Evolutionary conservation across 2,329 filamentous ascomycete genomes (phyloP), one percentile per base, ranked within the genome.

Genomic region (Fusarium lateritium): DNA sequence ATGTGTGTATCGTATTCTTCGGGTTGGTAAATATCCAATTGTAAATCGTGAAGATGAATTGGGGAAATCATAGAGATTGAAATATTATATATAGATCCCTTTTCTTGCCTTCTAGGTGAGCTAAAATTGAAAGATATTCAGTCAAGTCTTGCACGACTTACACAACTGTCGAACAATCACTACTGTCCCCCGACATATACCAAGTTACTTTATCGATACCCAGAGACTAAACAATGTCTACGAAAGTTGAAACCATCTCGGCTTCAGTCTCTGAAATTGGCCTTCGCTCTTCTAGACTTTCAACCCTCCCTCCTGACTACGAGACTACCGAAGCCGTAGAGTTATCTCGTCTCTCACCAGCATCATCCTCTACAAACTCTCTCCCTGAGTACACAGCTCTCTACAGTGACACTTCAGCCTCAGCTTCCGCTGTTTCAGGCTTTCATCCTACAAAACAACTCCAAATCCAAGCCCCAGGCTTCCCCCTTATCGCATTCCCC

Each of bases 381-480:
- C 76, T 75, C 1, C 77, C 77, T 4, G 56, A 59, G 19, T 79
- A 79, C 44, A 66, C 64, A 50, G 54, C 58, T 11, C 46, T 61
- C 15, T 67, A 65, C 34, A 50, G 50, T 2, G 39, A 63, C 17
- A 15, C 31, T 1, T 24, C 33, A 7, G n/a, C 61, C 13, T 54
- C 62, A 9, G 50, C 64, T 15, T 63, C 64, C 5, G 19, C 59
- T 28, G 49, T 55, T 21, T 31, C 61, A 0, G 61, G 47, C 49
- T 87, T 88, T 75, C 64, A 56, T 9, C 79, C 84, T 4, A 83
- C 83, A 2, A 76, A 77, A 22, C 78, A 80, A 13, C 79, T 88
- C 24, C 84, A 87, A 63, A 82, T 89, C 69, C 80, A 86, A 65
- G 79, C 83, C 1, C 64, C 65, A 7, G 86, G 86, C 21, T 82